Conservation (phyloP, 305 asterid genomes). For the Fraxinus nigra region DNA sequence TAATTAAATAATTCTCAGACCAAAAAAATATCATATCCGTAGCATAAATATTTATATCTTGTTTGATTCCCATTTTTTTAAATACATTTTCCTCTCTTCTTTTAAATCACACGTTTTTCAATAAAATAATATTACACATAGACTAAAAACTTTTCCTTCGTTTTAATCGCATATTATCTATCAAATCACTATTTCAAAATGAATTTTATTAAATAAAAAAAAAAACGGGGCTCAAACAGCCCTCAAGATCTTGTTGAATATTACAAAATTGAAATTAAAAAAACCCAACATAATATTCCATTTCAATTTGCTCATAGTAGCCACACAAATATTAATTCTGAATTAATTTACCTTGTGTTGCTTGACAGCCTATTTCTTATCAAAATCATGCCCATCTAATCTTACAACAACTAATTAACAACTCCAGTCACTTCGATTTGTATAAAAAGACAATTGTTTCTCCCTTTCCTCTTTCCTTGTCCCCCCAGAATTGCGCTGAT, state of each 20-base stretch:
- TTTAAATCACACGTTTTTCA: too few relatives aligned
- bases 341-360: constrained; percentile 3
- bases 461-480: constrained; percentile 27
- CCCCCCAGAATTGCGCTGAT: constrained; percentile 41
- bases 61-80: too few relatives aligned
- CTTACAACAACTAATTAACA: constrained; percentile 23
- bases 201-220: too few relatives aligned
- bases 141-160: too few relatives aligned
- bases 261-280: neutral
- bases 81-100: too few relatives aligned
- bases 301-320: neutral
- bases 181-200: too few relatives aligned
- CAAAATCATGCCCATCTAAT: constrained; percentile 31
- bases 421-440: constrained; percentile 37
- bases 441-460: neutral
- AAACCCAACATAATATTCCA: neutral
- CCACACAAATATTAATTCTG: neutral
- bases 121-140: too few relatives aligned
- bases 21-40: neutral
- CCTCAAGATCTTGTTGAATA: neutral
- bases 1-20: neutral
- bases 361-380: constrained; percentile 22
- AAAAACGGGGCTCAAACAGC: too few relatives aligned
- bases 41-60: neutral
- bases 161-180: too few relatives aligned